phyloP scores from a whole-genome alignment of 495 filamentous ascomycete species.

The Tetracladium marchalianum region DNA sequence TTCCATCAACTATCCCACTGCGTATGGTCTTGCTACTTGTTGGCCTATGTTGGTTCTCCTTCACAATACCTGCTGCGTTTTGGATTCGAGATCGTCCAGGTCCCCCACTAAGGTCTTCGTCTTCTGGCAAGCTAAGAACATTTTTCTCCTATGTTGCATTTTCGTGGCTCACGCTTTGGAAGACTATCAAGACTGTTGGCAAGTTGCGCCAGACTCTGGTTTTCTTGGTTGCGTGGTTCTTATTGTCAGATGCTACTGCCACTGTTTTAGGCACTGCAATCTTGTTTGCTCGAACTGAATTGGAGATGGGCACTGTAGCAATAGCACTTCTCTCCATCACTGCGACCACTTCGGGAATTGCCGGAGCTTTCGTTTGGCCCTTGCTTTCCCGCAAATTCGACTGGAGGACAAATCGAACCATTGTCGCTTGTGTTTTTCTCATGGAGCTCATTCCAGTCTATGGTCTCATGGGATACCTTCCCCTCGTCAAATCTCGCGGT shows the following conservation, averaged over 20 bases:
- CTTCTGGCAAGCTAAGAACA: constrained; percentile 3
- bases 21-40: constrained; percentile 78
- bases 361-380: constrained; percentile 86
- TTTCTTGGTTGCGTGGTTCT: constrained; percentile 89
- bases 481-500: constrained; percentile 64
- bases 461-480: constrained; percentile 80
- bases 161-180: constrained; percentile 77
- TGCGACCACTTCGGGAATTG: constrained; percentile 68
- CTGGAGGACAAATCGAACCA: constrained; percentile 68
- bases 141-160: constrained; percentile 54
- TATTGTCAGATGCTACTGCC: constrained; percentile 86
- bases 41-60: constrained; percentile 86
- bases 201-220: constrained; percentile 78
- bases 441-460: constrained; percentile 93
- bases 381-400: constrained; percentile 55
- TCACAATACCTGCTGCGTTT: constrained; percentile 80
- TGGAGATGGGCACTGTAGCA: constrained; percentile 80
- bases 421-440: constrained; percentile 75
- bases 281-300: constrained; percentile 86
- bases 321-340: constrained; percentile 90
- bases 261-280: constrained; percentile 93
- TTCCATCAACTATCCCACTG: constrained; percentile 53
- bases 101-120: constrained; percentile 51
- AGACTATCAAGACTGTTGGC: constrained; percentile 66
- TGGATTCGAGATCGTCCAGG: constrained; percentile 88